Conservation (phyloP, 164 flowering plant species). For the Piper longum region DNA sequence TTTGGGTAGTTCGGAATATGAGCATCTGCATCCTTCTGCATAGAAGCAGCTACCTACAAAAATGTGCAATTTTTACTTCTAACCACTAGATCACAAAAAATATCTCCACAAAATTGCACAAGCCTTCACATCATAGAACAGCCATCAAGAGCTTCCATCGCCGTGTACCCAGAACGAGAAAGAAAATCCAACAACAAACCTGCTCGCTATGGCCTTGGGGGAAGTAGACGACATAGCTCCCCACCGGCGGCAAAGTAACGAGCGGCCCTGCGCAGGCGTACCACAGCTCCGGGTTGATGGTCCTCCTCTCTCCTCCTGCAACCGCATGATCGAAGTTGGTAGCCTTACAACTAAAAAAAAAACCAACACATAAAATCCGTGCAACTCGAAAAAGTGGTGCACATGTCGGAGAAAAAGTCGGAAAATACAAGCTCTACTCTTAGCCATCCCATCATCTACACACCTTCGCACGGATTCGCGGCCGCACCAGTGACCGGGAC, state of each 20-base stretch:
- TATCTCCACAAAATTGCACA: background rate
- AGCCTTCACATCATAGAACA: background rate
- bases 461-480: conserved; percentile 35
- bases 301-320: conserved; percentile 48
- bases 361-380: background rate
- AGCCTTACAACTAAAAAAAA: background rate
- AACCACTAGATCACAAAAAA: background rate
- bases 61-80: background rate
- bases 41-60: conserved; percentile 92
- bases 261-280: conserved; percentile 91
- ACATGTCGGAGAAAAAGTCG: background rate
- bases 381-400: background rate
- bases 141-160: too few relatives aligned
- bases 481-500: conserved; percentile 24
- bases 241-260: conserved; percentile 68
- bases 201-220: conserved; percentile 96
- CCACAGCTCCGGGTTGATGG: conserved; percentile 85
- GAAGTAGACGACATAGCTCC: conserved; percentile 73
- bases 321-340: background rate
- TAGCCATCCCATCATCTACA: background rate
- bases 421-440: background rate
- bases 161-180: too few relatives aligned
- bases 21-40: conserved; percentile 85
- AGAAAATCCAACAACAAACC: conserved; percentile 16
- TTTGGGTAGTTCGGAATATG: conserved; percentile 90